Evolutionary conservation across 2,329 filamentous ascomycete species (phyloP).

Genomic region (Microcyclospora pomicola): DNA sequence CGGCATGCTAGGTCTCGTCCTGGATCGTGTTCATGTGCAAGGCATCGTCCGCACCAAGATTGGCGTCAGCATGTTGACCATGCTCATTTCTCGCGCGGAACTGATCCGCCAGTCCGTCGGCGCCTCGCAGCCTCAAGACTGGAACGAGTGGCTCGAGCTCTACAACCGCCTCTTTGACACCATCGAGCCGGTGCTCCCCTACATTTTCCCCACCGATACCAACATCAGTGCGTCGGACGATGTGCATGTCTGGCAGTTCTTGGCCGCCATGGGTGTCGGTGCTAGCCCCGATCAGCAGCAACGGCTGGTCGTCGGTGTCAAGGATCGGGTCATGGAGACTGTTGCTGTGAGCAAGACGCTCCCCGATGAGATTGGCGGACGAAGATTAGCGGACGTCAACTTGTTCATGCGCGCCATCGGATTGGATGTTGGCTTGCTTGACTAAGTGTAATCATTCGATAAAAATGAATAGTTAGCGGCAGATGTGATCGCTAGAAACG

Average conservation of each 20-base stretch:
- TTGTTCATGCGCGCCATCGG: slow-evolving; percentile 97
- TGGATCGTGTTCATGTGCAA: slow-evolving; percentile 68
- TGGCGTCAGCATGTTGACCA: slow-evolving; percentile 78
- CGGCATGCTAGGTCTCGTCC: slow-evolving; percentile 72
- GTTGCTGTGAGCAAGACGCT: slow-evolving; percentile 79
- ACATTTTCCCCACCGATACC: slow-evolving; percentile 84
- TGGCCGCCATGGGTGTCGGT: slow-evolving; percentile 87
- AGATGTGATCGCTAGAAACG: no score
- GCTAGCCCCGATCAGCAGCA: slow-evolving; percentile 92
- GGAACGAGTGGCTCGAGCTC: slow-evolving; percentile 67
- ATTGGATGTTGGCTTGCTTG: slow-evolving; percentile 76
- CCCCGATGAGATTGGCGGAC: slow-evolving; percentile 69
- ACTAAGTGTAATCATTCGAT: slow-evolving; percentile 27
- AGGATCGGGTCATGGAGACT: slow-evolving; percentile 95
- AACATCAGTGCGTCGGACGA: slow-evolving; percentile 58
- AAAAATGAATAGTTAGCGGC: neutral
- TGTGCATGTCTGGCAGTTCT: slow-evolving; percentile 94
- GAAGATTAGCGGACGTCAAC: slow-evolving; percentile 83
- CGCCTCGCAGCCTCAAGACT: slow-evolving; percentile 43
- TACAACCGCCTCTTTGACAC: slow-evolving; percentile 81
- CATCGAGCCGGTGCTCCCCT: slow-evolving; percentile 67
- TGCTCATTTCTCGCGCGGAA: slow-evolving; percentile 87
- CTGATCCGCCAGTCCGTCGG: slow-evolving; percentile 73
- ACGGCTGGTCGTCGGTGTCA: slow-evolving; percentile 83
- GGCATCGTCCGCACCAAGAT: slow-evolving; percentile 76